Conservation (phyloP, 139 green algal species). For the Auxenochlorella pyrenoidosa region DNA sequence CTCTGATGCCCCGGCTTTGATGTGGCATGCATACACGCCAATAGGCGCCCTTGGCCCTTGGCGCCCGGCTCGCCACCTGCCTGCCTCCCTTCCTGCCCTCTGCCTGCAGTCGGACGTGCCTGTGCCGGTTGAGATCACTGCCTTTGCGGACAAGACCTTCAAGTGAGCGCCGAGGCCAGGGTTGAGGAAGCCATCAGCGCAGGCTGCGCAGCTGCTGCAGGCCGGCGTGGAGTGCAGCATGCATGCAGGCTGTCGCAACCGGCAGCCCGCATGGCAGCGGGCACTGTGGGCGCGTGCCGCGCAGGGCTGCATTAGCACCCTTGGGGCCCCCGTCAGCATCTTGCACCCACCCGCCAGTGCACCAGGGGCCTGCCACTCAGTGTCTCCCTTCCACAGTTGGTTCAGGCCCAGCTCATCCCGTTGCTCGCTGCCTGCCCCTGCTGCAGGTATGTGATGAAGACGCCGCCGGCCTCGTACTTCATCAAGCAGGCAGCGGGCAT, state of each 20-base stretch:
- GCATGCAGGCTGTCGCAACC: not conserved
- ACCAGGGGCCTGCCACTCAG: too few relatives aligned
- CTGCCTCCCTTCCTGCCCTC: too few relatives aligned
- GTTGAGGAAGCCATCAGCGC: not conserved
- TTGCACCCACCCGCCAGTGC: too few relatives aligned
- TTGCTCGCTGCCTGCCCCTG: too few relatives aligned
- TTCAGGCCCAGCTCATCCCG: too few relatives aligned
- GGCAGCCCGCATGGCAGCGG: too few relatives aligned
- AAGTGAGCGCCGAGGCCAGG: conserved; percentile 61
- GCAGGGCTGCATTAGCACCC: too few relatives aligned
- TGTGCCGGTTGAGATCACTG: conserved; percentile 74
- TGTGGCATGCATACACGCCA: not conserved
- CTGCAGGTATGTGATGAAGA: conserved; percentile 71
- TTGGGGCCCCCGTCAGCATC: too few relatives aligned
- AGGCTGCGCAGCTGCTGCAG: not conserved
- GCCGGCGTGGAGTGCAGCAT: not conserved
- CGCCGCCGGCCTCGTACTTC: conserved; percentile 88
- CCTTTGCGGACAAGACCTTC: conserved; percentile 92
- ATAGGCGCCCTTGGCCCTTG: not conserved
- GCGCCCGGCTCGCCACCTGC: not conserved
- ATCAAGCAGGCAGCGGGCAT: conserved; percentile 87
- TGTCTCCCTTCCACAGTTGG: too few relatives aligned
- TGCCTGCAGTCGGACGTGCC: conserved; percentile 64
- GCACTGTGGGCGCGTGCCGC: too few relatives aligned
- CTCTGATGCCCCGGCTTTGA: too few relatives aligned